Evolutionary conservation across 345 rosid genomes (phyloP), one percentile per base, ranked within the genome.

Genomic region (Cardamine occulta): DNA sequence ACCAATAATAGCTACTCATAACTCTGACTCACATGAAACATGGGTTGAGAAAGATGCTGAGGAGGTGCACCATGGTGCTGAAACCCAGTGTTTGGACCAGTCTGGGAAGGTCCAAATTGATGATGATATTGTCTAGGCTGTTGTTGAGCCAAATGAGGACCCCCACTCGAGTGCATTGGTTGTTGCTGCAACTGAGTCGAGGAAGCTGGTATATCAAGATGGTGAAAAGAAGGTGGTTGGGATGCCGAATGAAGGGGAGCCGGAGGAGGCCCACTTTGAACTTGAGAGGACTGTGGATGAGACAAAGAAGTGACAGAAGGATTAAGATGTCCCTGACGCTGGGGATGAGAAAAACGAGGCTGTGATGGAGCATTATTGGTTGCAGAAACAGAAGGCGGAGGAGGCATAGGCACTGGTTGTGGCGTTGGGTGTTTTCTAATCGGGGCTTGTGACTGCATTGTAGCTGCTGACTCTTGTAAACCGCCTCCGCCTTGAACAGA

Each of bases 121-220:
- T 89, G 91, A 81, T 86, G 93, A 79, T 82, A 87, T 17, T 80
- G 84, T 66, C 97, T 85, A 23, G 82, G 77, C 74, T 86, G 91
- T 82, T 87, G 97, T 64, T 83, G 79, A 56, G 90, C 77, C 69
- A 85, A 26, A 84, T 80, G 93, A 73, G 89, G 66, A 72, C 80
- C 78, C 55, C 87, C 90, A 28, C 73, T 55, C 8, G 87, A 82
- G 72, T 85, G 93, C 66, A 86, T 68, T 28, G 89, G 82, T 74
- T 83, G 97, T 62, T 88, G 97, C 56, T 88, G 97, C 84, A 88
- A 68, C 83, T 87, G 98, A 75, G 74, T 78, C 24, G 93, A 79
- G 76, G 89, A 66, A 14, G 84, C 66, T 8, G 91, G 79, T 76
- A 75, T 77, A 62, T 86, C 95, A 26, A 84, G 79, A 58, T 88